Evolutionary conservation across 1,284 basidiomycete genomes (phyloP).

Genomic region (Microbotryum intermedium): DNA sequence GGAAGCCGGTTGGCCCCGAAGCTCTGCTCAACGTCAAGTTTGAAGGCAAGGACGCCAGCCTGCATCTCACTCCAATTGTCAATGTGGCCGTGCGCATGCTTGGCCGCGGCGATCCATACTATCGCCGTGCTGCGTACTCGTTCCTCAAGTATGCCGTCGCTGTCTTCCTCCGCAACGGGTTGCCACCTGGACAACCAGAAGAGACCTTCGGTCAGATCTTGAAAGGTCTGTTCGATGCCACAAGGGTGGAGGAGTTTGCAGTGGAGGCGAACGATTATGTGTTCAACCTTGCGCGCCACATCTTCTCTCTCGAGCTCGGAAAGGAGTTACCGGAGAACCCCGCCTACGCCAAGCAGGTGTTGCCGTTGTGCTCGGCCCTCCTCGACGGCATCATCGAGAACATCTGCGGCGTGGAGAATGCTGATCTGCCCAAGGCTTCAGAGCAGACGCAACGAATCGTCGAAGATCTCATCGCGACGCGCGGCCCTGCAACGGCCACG

Average conservation of each 20-base stretch:
- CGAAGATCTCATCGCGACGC: conserved; percentile 8
- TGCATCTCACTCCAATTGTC: conserved; percentile 61
- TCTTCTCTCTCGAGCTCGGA: conserved; percentile 49
- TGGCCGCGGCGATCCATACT: conserved; percentile 51
- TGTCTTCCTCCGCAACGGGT: conserved; percentile 58
- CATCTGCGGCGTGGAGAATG: conserved; percentile 45
- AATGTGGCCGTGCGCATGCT: conserved; percentile 62
- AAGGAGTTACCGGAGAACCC: conserved; percentile 47
- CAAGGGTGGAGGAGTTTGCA: conserved; percentile 60
- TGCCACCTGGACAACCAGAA: conserved; percentile 53
- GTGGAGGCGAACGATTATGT: conserved; percentile 61
- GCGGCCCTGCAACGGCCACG: neutral
- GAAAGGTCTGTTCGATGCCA: conserved; percentile 70
- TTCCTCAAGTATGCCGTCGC: conserved; percentile 68
- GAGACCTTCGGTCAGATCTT: conserved; percentile 61
- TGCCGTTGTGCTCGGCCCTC: conserved; percentile 54
- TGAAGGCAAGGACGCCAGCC: conserved; percentile 55
- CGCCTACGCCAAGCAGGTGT: conserved; percentile 40
- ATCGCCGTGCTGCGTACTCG: conserved; percentile 66
- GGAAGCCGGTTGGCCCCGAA: conserved; percentile 58
- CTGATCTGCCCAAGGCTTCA: conserved; percentile 24
- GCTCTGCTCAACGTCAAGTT: conserved; percentile 67
- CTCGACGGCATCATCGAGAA: conserved; percentile 68
- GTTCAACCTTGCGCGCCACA: conserved; percentile 55
- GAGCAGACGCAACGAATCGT: conserved; percentile 23